Evolutionary conservation across 768 basidiomycete species (phyloP), one percentile per base, ranked within the genome.

Genomic region (Mycena filopes): DNA sequence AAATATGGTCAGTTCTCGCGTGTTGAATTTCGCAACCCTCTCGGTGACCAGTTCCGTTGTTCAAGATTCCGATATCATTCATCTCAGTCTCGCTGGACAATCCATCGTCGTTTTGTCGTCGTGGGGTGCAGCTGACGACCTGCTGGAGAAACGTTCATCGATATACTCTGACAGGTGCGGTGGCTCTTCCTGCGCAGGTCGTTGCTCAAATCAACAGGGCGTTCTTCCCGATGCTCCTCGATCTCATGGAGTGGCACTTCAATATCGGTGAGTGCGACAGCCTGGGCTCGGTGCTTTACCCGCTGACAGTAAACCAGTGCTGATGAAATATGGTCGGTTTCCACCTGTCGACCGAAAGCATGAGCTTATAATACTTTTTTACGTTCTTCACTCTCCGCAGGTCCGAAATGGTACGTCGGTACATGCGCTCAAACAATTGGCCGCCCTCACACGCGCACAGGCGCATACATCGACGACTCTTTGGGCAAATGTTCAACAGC

Each of bases 1-100:
- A 74, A 80, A 72, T 85, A 78, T 47, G 76, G 84, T 76, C 36
- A 13, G 72, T 63, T 25, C 16, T 28, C 9, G n/a, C n/a, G n/a
- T n/a, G n/a, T n/a, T n/a, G n/a, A n/a, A n/a, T n/a, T n/a, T n/a
- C n/a, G n/a, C n/a, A n/a, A n/a, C n/a, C n/a, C 11, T 55, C 36
- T 31, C 5, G 8, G 21, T 18, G 43, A 42, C 29, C 49, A 43
- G 11, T 28, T 23, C 4, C 36, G 47, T 12, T 12, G 66, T 70
- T 36, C 60, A 60, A 77, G 76, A 69, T 55, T 74, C 76, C 11
- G 74, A 73, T 45, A 71, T 77, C 36, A 67, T 77, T 13, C 72
- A 76, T 42, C 66, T 77, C 20, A 57, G 70, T 38, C 61, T 76
- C 8, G 65, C 70, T 21, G 74, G 74, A 12, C 71, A 55, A 15